Base-by-base conservation (phyloP, 768 basidiomycete species). In the Suillus clintonianus region DNA sequence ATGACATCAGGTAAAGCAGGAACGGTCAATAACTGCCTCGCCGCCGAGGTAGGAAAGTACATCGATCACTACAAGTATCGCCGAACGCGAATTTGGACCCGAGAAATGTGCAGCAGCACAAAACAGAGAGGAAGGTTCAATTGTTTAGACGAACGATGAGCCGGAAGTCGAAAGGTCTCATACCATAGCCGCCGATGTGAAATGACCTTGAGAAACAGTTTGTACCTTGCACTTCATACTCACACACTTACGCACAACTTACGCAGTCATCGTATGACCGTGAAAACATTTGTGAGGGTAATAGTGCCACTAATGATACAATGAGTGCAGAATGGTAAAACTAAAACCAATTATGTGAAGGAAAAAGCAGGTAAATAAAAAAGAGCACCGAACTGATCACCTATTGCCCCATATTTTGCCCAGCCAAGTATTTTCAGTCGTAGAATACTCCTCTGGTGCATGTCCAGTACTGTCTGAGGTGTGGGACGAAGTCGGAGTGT, bases 11-110 rank as follows among this genome's bases (percentile, higher is more conserved):
- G 87, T 39, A 92, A 78, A n/a, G 86, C 81, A 41, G 92, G 91
- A 24, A 83, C 82, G 19, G 86, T 86, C 19, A 88, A 88, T 47
- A 94, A 82, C 71, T 87, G 90, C 70, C 85, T 81, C 34, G 92
- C 90, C 48, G 90, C 86, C 41, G 89, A 86, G 30, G 90, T 94
- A 63, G 91, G 92, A 76, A 94, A 94, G 78, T 94, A 95, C 92
- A 94, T 94, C 8, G 36, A 43, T 57, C 27, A 8, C 32, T 14
- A 22, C 15, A 5, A 30, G 57, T 50, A 45, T 13, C 41, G 54
- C 51, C 17, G 37, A 45, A 36, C 17, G 55, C 55, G 15, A 37
- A 27, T 17, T 56, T 10, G 15, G 36, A 39, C 37, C 27, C 45
- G 47, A 63, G 19, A 27, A 27, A 2, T 27, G 27, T 27, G 27